phyloP scores from a whole-genome alignment of 805 yeast species.

The Saccharomycopsis sp. region DNA sequence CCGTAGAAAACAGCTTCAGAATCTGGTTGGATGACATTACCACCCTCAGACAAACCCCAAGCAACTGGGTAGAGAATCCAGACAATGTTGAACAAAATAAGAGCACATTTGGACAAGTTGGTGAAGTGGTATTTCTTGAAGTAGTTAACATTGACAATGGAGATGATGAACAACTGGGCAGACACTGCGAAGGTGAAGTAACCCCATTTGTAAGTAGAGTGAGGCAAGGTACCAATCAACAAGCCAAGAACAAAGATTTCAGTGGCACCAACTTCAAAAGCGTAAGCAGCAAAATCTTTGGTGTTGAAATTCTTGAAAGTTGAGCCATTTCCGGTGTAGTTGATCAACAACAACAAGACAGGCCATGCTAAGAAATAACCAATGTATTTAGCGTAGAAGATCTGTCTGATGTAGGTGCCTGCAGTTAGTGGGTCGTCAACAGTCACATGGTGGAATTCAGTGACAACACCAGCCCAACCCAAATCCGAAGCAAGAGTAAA shows the following conservation, averaged over 20 bases:
- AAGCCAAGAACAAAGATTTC: constrained; percentile 39
- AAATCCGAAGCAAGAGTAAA: constrained; percentile 41
- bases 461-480: constrained; percentile 36
- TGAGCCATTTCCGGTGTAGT: constrained; percentile 22
- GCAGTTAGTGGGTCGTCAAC: constrained; percentile 25
- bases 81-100: constrained; percentile 30
- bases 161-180: neutral
- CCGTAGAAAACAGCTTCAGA: constrained; percentile 56
- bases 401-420: constrained; percentile 32
- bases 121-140: constrained; percentile 9
- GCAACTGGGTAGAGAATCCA: constrained; percentile 45
- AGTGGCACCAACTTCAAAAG: constrained; percentile 30
- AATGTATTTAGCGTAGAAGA: constrained; percentile 38
- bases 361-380: constrained; percentile 45
- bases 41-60: constrained; percentile 58
- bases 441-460: constrained; percentile 35
- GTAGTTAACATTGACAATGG: neutral
- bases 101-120: constrained; percentile 25
- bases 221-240: constrained; percentile 38
- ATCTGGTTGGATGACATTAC: constrained; percentile 52
- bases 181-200: constrained; percentile 33
- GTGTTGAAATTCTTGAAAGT: neutral
- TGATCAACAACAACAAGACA: constrained; percentile 29
- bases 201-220: constrained; percentile 46
- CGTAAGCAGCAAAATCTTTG: constrained; percentile 23